phyloP scores from a whole-genome alignment of 2,329 filamentous ascomycete genomes.

The Fusarium subtropicale region DNA sequence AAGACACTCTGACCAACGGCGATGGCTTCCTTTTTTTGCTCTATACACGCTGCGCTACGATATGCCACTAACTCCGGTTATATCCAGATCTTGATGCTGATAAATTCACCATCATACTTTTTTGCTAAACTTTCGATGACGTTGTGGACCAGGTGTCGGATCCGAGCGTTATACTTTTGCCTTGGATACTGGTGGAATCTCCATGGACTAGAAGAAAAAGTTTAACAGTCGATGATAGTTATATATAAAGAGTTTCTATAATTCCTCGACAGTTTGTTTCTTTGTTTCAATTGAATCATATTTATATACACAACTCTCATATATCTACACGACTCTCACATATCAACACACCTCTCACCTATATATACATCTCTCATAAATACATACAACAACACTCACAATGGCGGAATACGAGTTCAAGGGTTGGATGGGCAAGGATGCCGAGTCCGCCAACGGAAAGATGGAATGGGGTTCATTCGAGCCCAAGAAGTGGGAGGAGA shows the following conservation, averaged over 20 bases:
- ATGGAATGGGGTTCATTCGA: constrained; percentile 66
- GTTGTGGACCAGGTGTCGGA: constrained; percentile 21
- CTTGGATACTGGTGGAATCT: constrained; percentile 15
- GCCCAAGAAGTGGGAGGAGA: constrained; percentile 72
- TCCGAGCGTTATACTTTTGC: background rate
- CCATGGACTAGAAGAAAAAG: background rate
- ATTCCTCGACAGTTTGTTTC: background rate
- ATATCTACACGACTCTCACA: background rate
- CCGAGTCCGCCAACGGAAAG: constrained; percentile 58
- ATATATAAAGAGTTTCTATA: constrained; percentile 13
- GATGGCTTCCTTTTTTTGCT: constrained; percentile 30
- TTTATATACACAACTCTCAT: background rate
- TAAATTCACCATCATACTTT: constrained; percentile 14
- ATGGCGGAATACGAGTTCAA: constrained; percentile 60
- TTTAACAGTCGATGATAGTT: background rate
- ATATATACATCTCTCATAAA: background rate
- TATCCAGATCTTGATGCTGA: constrained; percentile 30
- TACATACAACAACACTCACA: constrained; percentile 17
- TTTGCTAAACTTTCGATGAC: constrained; percentile 29
- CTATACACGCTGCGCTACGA: background rate
- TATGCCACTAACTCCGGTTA: constrained; percentile 27
- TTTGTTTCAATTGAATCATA: background rate
- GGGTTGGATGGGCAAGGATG: constrained; percentile 61
- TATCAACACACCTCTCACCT: background rate
- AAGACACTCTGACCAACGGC: constrained; percentile 19